These are phyloP conservation scores for Leishmania tarentolae DNA, from an alignment of 208 protist species.

Conservation along the genomic window DNA sequence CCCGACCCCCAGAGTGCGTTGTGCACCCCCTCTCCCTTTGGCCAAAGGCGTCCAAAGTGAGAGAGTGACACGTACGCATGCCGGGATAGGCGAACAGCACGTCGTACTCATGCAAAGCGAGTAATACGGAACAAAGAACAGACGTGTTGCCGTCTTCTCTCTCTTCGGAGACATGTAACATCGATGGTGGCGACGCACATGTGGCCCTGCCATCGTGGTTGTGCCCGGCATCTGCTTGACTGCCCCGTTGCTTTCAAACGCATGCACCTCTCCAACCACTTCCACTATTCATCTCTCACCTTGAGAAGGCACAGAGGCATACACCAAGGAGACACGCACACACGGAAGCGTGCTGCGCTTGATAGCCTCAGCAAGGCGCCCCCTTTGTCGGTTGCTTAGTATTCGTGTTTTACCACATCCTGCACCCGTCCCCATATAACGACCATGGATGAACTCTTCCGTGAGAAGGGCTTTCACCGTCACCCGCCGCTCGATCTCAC, in stretches of 20 bases:
- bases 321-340: neutral
- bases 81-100: neutral
- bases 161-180: neutral
- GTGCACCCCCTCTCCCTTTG: neutral
- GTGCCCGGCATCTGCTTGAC: neutral
- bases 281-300: neutral
- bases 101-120: neutral
- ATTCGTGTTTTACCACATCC: neutral
- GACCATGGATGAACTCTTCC: conserved; percentile 38
- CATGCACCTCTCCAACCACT: neutral
- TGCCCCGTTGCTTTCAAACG: neutral
- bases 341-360: neutral
- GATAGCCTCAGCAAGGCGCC: neutral
- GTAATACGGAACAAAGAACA: neutral
- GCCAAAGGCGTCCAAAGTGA: neutral
- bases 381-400: neutral
- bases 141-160: neutral
- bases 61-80: neutral
- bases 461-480: conserved; percentile 17
- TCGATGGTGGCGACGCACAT: neutral
- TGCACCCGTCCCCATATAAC: neutral
- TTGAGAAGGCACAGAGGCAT: neutral
- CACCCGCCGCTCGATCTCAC: conserved; percentile 56
- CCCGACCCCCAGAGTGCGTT: neutral
- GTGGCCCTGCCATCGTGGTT: neutral